These are phyloP conservation scores for Solanum hybrid DNA, from an alignment of 305 asterid genomes.

Conservation along the genomic window DNA sequence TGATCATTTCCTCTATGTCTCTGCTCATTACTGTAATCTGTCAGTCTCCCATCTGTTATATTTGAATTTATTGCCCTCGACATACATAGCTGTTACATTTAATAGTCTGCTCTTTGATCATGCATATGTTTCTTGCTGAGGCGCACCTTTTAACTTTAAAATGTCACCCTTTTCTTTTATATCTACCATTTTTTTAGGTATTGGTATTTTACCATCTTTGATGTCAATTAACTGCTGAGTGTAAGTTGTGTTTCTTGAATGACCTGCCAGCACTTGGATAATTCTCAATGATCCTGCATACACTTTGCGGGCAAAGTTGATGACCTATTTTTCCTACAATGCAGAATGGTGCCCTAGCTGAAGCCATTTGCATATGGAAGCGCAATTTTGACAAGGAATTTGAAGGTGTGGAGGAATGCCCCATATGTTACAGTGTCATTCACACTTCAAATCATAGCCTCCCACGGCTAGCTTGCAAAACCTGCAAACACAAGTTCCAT, in stretches of 20 bases:
- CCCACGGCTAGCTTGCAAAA: conserved; percentile 95
- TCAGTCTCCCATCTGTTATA: background rate
- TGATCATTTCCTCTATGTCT: background rate
- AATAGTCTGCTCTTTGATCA: background rate
- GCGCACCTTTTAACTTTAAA: background rate
- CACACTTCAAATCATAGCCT: conserved; percentile 87
- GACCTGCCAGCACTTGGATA: background rate
- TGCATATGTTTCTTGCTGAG: background rate
- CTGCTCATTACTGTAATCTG: background rate
- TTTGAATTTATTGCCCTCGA: background rate
- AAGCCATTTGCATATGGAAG: conserved; percentile 91
- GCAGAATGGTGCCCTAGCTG: conserved; percentile 96
- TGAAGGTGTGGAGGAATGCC: conserved; percentile 98
- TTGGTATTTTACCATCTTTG: conserved; percentile 2
- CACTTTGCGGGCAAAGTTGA: background rate
- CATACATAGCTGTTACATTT: background rate
- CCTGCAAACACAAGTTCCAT: conserved; percentile 97
- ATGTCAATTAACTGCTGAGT: background rate
- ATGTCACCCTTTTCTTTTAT: background rate
- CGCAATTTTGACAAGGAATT: conserved; percentile 93
- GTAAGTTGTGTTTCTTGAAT: background rate
- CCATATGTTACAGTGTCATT: conserved; percentile 92
- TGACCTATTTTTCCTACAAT: conserved; percentile 10
- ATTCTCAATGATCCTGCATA: background rate
- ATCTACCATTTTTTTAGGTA: background rate